Base-by-base conservation (phyloP, 495 filamentous ascomycete species). In the Pyrenula aspistea region DNA sequence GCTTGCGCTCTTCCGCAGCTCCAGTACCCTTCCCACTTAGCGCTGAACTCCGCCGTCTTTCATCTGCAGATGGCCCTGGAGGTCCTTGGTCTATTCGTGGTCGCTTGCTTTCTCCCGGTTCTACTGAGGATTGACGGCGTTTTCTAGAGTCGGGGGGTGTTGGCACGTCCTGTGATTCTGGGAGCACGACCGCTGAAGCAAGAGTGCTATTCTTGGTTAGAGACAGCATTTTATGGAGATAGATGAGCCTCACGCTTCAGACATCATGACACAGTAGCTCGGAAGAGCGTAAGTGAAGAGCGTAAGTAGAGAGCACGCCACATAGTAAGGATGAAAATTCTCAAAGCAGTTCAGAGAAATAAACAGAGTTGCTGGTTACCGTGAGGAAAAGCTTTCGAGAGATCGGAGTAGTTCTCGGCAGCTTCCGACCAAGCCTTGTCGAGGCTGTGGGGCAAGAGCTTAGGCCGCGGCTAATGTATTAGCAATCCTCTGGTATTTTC, bases 1-100 rank as follows among this genome's bases (percentile, higher is more conserved):
- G 87, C 63, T 86, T 87, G 67, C 85, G 89, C 65, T 96, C 91
- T 59, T 95, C 89, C 56, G 81, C 68, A 1, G 67, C 61, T 20
- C 62, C 60, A n/a, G 61, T 64, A 0, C 51, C 71, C 25, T 72
- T 76, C 25, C 77, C 71, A 56, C 62, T 75, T 59, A 77, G 79
- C 59, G 50, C 69, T 72, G 51, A 68, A 67, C 53, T 71, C 68
- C 63, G 73, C 54, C 65, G 71, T 53, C 67, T 56, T 12, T 66
- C 62, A 51, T 60, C 59, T 42, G 48, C 24, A n/a, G 56, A 23
- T 2, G 56, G 54, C 3, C 56, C 51, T 8, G 59, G 58, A 21
- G 57, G 48, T 55, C 25, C 59, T 36, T 55, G 58, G 12, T 59
- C 55, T 53, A 51, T 53, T 24, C 59, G 56, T 50, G 60, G 62